These are phyloP conservation scores for Saccharomycopsis lassenensis DNA, from an alignment of 805 yeast species.

Conservation along the genomic window DNA sequence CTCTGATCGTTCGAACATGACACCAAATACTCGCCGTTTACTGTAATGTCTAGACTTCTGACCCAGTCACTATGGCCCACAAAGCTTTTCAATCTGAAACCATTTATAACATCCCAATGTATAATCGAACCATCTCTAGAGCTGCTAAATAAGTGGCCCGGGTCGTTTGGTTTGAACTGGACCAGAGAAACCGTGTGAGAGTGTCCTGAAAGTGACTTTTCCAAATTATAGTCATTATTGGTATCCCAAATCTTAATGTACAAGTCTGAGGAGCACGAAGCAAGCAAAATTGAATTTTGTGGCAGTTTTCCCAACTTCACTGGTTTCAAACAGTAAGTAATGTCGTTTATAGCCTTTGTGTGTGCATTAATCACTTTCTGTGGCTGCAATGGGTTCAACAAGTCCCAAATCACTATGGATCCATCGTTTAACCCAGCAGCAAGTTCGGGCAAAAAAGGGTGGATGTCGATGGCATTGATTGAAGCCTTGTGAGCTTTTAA, in stretches of 20 bases:
- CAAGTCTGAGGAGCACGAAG: conserved; percentile 40
- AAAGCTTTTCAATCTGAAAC: conserved; percentile 55
- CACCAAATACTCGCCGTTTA: conserved; percentile 44
- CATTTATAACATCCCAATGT: conserved; percentile 58
- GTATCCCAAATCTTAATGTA: conserved; percentile 66
- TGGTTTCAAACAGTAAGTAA: conserved; percentile 43
- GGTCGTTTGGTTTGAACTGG: conserved; percentile 36
- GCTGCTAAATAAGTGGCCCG: conserved; percentile 42
- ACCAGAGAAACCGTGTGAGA: conserved; percentile 73
- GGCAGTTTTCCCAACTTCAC: conserved; percentile 15
- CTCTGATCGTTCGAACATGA: conserved; percentile 77
- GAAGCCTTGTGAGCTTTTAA: conserved; percentile 49
- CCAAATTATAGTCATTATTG: conserved; percentile 34
- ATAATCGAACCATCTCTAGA: conserved; percentile 54
- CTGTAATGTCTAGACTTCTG: conserved; percentile 42
- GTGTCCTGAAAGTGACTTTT: conserved; percentile 68
- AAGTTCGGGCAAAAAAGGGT: conserved; percentile 59
- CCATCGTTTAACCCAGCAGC: conserved; percentile 69
- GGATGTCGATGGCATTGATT: conserved; percentile 55
- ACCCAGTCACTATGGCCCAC: conserved; percentile 89
- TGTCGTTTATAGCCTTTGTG: conserved; percentile 50
- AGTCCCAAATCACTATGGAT: conserved; percentile 60
- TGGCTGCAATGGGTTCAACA: conserved; percentile 47
- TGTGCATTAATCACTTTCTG: conserved; percentile 63
- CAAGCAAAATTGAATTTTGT: conserved; percentile 25